A percentile compares a stretch with the other conserved stretches of the same genome.
phyloP scores from a whole-genome alignment of 2,329 filamentous ascomycete genomes.

The Fusarium veterinarium region DNA sequence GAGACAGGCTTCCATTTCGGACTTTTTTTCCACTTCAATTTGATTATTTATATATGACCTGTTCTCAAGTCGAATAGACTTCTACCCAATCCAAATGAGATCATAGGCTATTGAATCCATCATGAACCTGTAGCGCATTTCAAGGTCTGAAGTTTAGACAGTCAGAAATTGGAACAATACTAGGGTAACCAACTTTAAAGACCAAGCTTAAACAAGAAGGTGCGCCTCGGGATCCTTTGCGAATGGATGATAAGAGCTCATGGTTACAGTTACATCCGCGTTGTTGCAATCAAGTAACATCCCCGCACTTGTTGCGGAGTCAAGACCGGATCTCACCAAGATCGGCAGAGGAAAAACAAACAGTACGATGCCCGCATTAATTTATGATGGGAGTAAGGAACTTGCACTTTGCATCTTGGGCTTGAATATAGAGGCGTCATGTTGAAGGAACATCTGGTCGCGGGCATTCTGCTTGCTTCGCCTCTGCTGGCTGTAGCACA shows the following conservation, averaged over 20 bases:
- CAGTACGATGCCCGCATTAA: neutral
- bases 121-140: no score
- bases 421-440: neutral
- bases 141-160: no score
- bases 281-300: slow-evolving; percentile 1
- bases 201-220: neutral
- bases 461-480: neutral
- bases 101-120: no score
- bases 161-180: no score
- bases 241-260: neutral
- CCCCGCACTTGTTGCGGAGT: slow-evolving; percentile 1
- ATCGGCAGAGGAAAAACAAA: neutral
- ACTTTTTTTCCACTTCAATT: no score
- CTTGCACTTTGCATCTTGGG: accelerated
- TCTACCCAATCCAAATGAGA: no score
- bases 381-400: accelerated
- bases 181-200: neutral
- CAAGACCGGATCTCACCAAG: neutral
- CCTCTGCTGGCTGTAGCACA: neutral
- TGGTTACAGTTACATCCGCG: slow-evolving; percentile 10
- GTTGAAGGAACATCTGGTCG: neutral
- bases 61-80: no score
- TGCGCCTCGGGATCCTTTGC: neutral
- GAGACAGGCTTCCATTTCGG: no score
- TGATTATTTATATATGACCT: no score